Base-by-base conservation (phyloP, 306 rosid species). In the Fragaria iinumae region DNA sequence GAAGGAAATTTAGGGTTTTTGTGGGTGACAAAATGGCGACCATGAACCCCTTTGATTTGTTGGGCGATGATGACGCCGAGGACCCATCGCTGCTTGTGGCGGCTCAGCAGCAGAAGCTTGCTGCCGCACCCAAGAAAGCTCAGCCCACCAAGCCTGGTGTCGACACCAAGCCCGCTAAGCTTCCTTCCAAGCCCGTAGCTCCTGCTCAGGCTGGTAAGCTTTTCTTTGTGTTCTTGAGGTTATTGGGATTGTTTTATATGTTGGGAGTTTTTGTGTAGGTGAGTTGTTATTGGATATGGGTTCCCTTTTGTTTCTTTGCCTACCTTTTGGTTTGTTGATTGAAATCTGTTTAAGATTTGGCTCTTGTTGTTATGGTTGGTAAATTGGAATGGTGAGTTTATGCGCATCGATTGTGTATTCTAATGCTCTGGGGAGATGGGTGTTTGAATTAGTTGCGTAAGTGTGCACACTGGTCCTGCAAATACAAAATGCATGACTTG, bases 41-140 rank as follows among this genome's bases (percentile, higher is more conserved):
- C 78, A 67, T 44, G 86, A 95, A 95, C 85, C 97, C 97, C 0
- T 95, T 95, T 45, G 99, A 84, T 88, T 90, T 95, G 89, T 75
- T 95, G 88, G 96, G 90, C 5, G 97, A 90, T 50, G 91, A 83
- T 12, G 99, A 95, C 21, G 93, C 97, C 4, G 99, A 95, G 79
- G 99, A 95, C 80, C 99, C 96, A 2, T 86, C 89, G 69, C 98
- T 85, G 85, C 81, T 89, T 32, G 81, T 87, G 72, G 88, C 86
- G 1, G 90, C 93, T 48, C 89, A 85, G 72, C 84, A 85, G 69
- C 84, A 79, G 75, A 90, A 83, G 85, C 84, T 82, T 5, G 90
- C 85, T 6, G 74, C 67, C 62, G 71, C 77, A 52, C 47, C 84
- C 49, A 91, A 91, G 73, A 77, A 82, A 49, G 77, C 72, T 14